Conservation (phyloP, 2,329 filamentous ascomycete species). For the Monosporascus sp. region DNA sequence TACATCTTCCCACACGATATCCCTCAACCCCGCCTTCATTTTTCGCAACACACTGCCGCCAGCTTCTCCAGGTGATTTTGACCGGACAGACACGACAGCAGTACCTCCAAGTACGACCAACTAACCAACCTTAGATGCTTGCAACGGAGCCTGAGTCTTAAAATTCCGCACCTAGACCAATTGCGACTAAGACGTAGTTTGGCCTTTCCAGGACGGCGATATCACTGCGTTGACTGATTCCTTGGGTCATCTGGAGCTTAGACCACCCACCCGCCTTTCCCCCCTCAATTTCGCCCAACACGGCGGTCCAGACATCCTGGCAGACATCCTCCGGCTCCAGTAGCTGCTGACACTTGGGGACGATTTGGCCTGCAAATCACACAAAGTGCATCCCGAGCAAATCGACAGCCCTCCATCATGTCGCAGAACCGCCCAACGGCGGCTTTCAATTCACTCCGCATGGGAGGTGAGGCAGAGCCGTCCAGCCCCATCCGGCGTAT, state of each 20-base stretch:
- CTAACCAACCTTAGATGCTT: background rate
- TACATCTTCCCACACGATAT: background rate
- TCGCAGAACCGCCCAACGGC: constrained; percentile 56
- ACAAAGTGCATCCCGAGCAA: constrained; percentile 17
- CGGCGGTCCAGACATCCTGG: constrained; percentile 20
- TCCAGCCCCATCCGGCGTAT: constrained; percentile 6
- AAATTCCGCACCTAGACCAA: background rate
- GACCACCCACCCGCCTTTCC: background rate
- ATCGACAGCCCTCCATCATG: constrained; percentile 22
- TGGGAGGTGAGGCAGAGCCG: constrained; percentile 75
- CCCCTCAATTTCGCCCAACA: constrained; percentile 20
- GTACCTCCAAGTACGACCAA: background rate
- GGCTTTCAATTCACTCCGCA: constrained; percentile 81
- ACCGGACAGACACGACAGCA: background rate
- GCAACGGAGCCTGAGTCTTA: background rate
- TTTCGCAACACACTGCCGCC: background rate
- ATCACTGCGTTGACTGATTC: background rate
- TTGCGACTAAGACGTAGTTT: background rate
- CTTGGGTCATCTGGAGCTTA: background rate
- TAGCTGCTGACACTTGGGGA: constrained; percentile 20
- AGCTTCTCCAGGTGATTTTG: background rate
- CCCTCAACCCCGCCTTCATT: constrained; percentile 1
- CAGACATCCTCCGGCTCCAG: constrained; percentile 14
- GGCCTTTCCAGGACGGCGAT: background rate
- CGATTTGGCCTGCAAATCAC: constrained; percentile 15